Evolutionary conservation across 768 basidiomycete species (phyloP).

Genomic region (Calocera cornea): DNA sequence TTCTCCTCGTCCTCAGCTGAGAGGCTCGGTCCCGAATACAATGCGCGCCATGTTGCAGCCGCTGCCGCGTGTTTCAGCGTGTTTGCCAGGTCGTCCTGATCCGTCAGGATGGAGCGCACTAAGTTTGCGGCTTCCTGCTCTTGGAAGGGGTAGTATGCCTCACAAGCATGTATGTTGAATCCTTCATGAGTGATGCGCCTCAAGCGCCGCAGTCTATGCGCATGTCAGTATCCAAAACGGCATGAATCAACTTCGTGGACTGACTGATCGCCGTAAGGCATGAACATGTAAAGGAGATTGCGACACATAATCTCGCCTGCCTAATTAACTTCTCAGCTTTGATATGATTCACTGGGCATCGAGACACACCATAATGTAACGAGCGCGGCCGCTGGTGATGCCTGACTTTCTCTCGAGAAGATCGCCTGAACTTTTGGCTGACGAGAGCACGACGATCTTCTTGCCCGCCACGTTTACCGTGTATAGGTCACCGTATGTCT

Average conservation of each 20-base stretch:
- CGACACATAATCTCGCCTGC: neutral
- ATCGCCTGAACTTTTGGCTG: neutral
- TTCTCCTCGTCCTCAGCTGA: neutral
- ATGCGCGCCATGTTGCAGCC: neutral
- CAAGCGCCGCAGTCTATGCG: neutral
- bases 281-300: neutral
- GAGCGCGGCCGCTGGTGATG: neutral
- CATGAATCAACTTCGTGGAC: neutral
- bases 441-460: neutral
- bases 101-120: neutral
- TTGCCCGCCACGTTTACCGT: neutral
- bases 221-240: neutral
- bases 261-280: neutral
- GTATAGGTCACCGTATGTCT: slow-evolving; percentile 16
- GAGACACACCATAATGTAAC: slow-evolving; percentile 4
- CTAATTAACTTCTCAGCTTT: slow-evolving; percentile 13
- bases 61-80: neutral
- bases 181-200: neutral
- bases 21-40: neutral
- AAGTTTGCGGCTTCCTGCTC: neutral
- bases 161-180: neutral
- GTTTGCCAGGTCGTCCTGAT: neutral
- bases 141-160: slow-evolving; percentile 2
- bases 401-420: neutral
- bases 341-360: slow-evolving; percentile 14